Evolutionary conservation across 1,139 yeast genomes (phyloP), one percentile per base, ranked within the genome.

Genomic region (Nakaseomyces glabratus): DNA sequence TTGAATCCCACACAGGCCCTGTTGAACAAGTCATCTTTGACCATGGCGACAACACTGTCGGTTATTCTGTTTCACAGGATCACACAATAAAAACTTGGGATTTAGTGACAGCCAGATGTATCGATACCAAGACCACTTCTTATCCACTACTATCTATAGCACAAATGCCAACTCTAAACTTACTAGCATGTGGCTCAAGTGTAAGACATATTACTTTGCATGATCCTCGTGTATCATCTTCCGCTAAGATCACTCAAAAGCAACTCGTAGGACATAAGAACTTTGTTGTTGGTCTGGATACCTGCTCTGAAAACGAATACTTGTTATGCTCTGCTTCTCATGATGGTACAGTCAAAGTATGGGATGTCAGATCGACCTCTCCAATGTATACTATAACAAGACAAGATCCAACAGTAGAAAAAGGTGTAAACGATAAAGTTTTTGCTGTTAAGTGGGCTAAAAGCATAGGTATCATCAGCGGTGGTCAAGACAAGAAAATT

Each of bases 41-140:
- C 51, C 57, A 66, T 6, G 61, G 63, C 20, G 97, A 90, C 56
- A 46, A 69, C 26, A 71, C 93, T 0, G 95, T 88, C 5, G 95
- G 79, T 11, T 90, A 90, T 61, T 85, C 97, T 0, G 95, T 82
- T 1, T 82, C 96, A 3, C 96, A 86, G 58, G 97, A 90, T 62
- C 98, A 90, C 57, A 76, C 94, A 1, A 76, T 90, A 45, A 82
- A 82, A 52, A 90, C 98, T 0, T 90, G 98, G 97, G 98, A 90
- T 63, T 67, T 88, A 50, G 79, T 84, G 14, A 85, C 96, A 4
- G 66, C 81, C 12, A 71, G 82, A 45, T 75, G 84, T 51, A 79
- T 86, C 26, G 96, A 86, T 55, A 82, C 96, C 4, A 78, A 85
- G 60, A 73, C 82, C 16, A 86, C 97, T 0, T 82, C 90, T n/a